Percentiles rank a stretch among this genome's conserved stretches.
Conservation (phyloP, 768 basidiomycete genomes). For the Phylloporus sp. region DNA sequence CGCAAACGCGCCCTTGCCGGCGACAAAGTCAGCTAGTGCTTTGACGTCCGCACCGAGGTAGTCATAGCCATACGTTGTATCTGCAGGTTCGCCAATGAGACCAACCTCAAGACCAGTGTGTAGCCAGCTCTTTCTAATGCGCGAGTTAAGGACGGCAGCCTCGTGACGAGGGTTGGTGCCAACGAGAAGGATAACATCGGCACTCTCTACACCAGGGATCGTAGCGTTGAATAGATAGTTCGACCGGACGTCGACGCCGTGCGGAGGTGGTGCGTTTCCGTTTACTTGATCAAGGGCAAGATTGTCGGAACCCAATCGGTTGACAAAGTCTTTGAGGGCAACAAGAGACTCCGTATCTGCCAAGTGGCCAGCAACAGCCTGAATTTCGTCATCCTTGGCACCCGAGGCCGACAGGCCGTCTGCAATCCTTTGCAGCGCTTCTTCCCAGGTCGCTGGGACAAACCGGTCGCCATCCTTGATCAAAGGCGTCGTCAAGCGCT, state of each 20-base stretch:
- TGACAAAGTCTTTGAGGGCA: constrained; percentile 88
- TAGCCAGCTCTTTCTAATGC: constrained; percentile 93
- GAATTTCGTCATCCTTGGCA: constrained; percentile 87
- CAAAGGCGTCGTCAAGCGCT: constrained; percentile 89
- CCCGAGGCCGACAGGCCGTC: constrained; percentile 77
- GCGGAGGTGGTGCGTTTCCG: constrained; percentile 63
- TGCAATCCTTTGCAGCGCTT: constrained; percentile 71
- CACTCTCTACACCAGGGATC: constrained; percentile 84
- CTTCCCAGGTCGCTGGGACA: constrained; percentile 85
- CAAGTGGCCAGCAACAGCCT: constrained; percentile 87
- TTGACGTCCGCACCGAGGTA: constrained; percentile 77
- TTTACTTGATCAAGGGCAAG: constrained; percentile 70
- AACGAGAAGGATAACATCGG: constrained; percentile 88
- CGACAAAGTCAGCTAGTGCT: constrained; percentile 70
- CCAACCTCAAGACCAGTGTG: constrained; percentile 84
- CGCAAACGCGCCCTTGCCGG: constrained; percentile 75
- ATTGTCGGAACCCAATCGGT: constrained; percentile 94
- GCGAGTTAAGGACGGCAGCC: constrained; percentile 94
- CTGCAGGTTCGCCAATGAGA: constrained; percentile 84
- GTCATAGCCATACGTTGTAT: constrained; percentile 91
- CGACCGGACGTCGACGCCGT: constrained; percentile 86
- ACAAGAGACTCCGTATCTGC: constrained; percentile 94
- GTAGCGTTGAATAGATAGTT: constrained; percentile 97
- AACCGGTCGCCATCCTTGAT: constrained; percentile 91
- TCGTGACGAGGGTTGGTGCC: constrained; percentile 98